phyloP scores from a whole-genome alignment of 164 flowering plant genomes.

The Annona squamosa region DNA sequence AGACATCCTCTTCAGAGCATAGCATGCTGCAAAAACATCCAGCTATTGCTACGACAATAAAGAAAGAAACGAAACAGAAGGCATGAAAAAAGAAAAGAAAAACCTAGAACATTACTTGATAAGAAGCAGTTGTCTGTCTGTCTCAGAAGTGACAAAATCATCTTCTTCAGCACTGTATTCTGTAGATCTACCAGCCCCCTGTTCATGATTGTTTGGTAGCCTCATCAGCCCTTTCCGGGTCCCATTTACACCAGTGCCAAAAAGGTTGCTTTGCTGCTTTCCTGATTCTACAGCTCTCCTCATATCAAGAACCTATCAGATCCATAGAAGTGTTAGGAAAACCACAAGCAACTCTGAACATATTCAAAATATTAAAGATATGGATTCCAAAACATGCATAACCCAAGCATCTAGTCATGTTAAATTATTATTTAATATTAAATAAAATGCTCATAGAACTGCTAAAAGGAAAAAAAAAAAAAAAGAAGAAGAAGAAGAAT shows the following conservation, averaged over 20 bases:
- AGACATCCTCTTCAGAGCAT: no score
- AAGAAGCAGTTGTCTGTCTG: slow-evolving; percentile 78
- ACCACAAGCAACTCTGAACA: neutral
- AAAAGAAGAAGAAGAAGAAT: no score
- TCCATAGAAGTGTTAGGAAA: neutral
- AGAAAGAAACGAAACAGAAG: neutral
- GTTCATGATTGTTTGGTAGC: slow-evolving; percentile 38
- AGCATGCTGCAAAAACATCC: no score
- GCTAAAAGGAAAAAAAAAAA: no score
- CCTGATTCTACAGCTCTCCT: slow-evolving; percentile 56
- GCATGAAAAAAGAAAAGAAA: neutral
- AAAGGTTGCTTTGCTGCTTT: slow-evolving; percentile 27
- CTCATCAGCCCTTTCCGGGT: slow-evolving; percentile 73
- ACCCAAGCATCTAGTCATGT: no score
- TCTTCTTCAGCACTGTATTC: slow-evolving; percentile 41
- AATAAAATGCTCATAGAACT: no score
- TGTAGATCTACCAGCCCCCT: slow-evolving; percentile 36
- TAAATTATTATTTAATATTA: no score
- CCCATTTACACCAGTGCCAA: slow-evolving; percentile 33
- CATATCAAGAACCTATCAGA: slow-evolving; percentile 45
- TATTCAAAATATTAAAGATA: no score
- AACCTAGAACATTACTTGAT: slow-evolving; percentile 42
- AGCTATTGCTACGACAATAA: neutral
- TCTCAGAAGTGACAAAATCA: slow-evolving; percentile 74
- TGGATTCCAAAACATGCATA: no score